Evolutionary conservation across 2,329 filamentous ascomycete genomes (phyloP), one percentile per base, ranked within the genome.

Genomic region (Xylariaceae sp.): DNA sequence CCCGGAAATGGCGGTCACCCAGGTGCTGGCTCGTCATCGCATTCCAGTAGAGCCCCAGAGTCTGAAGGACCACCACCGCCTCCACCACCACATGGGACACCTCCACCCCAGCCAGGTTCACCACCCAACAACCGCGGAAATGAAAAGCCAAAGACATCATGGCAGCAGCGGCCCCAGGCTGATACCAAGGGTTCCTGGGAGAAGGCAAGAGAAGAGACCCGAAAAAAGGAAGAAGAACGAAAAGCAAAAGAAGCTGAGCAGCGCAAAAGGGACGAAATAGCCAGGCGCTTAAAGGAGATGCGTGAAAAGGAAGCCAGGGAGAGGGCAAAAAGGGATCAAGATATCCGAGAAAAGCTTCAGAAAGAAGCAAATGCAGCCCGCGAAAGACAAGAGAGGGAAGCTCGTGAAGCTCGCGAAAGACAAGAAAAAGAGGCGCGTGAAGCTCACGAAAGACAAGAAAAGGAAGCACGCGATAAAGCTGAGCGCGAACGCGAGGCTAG

Each of bases 181-280:
- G 36, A 58, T 53, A 43, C 53, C 50, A 76, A 74, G 57, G 69
- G 71, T 7, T 71, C 78, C 0, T 86, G 83, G 83, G 82, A 86
- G 55, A 85, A 80, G 61, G 83, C 82, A 3, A 72, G 83, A 43
- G 83, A 87, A 58, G 83, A 86, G 54, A 84, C 77, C 17, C 71
- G 77, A 35, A 76, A 72, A 47, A 75, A 76, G 44, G 82, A 85
- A 54, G 82, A 83, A 53, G 80, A 85, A 52, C 79, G 80, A 10
- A 83, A 75, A 57, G 69, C 69, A 2, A 76, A 72, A 50, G 79
- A 82, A 52, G 80, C 78, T 3, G 82, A 85, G 51, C 74, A 78
- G 51, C 79, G 79, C 53, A 71, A 75, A 50, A 75, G 73, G 33
- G 78, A 81, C 25, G 77, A 80, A n/a, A 67, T 74, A 3, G 69